Base-by-base conservation (phyloP, 768 basidiomycete species). In the Pulveroboletus sp. region DNA sequence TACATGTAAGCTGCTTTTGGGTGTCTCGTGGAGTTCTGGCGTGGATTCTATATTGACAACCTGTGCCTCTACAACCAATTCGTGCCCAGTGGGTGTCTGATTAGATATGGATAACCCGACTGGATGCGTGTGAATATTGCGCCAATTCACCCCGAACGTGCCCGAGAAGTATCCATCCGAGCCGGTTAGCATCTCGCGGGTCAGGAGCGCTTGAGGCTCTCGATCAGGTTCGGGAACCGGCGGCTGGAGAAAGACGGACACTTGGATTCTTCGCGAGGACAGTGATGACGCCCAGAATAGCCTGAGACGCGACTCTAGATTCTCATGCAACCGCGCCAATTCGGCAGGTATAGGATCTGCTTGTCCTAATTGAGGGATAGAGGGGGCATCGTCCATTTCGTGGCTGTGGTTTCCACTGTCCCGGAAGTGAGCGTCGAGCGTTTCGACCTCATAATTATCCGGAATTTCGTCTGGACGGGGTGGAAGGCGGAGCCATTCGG, bases 251-350 rank as follows among this genome's bases (percentile, higher is more conserved):
- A 79, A 86, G n/a, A 94, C 59, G 19, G 80, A 73, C 5, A 94
- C 57, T 14, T 79, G 76, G 8, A 94, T 70, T 3, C 68, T 76
- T 16, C 90, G 79, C 21, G 79, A 74, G 10, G 85, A 60, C 0
- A 94, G 70, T 1, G 80, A 81, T 5, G 83, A 81, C 3, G 85
- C 78, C 90, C 90, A 94, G 68, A 95, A 93, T 0, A 85, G 81
- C 40, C 79, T 81, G 21, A 95, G 69, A 1, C 93, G 82, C 6
- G 75, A 66, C 61, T 92, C 87, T 5, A 95, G 75, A 58, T 94
- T 94, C 12, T 74, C 73, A 53, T 93, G 85, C 44, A 85, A 73
- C 21, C 77, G 75, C 4, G 72, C 77, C 16, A 87, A 61, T 19
- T 75, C 68, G 6, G 51, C 55, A 6, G 64, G 50, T 33, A 63